Evolutionary conservation across 257 asterid genomes (phyloP).

Genomic region (Petunia axillaris): DNA sequence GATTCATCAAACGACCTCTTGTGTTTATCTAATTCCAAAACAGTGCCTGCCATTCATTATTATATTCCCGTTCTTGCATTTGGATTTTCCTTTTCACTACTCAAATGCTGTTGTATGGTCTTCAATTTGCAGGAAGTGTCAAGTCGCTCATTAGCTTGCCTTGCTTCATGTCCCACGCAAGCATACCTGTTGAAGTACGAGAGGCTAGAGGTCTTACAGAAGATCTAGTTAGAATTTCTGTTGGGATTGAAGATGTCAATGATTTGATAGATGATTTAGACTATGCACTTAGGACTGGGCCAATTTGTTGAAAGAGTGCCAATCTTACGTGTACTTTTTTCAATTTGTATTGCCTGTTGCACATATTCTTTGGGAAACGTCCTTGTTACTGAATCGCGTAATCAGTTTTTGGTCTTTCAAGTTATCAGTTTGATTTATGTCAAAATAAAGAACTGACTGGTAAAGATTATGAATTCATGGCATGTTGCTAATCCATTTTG

Average conservation of each 20-base stretch:
- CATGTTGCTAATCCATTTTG: neutral
- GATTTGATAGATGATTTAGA: slow-evolving; percentile 83
- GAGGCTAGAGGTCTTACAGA: slow-evolving; percentile 74
- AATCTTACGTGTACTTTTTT: neutral
- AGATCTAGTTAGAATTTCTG: slow-evolving; percentile 76
- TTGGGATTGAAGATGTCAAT: slow-evolving; percentile 75
- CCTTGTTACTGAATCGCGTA: neutral
- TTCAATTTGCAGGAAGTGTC: slow-evolving; percentile 59
- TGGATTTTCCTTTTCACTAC: neutral
- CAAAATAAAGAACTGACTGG: neutral
- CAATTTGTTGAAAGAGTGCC: slow-evolving; percentile 20
- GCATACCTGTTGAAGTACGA: slow-evolving; percentile 69
- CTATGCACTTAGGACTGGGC: slow-evolving; percentile 69
- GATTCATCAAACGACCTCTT: slow-evolving; percentile 7
- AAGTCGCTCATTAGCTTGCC: slow-evolving; percentile 86
- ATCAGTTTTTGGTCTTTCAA: neutral
- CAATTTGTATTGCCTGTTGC: neutral
- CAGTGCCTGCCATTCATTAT: neutral
- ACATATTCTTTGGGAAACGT: neutral
- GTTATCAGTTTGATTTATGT: neutral
- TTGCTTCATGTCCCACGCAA: slow-evolving; percentile 82
- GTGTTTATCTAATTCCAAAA: neutral
- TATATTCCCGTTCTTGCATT: neutral
- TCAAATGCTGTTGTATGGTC: neutral
- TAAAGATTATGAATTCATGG: neutral